A percentile compares a stretch with the other conserved stretches of the same genome.
Evolutionary conservation across 495 filamentous ascomycete species (phyloP).

Genomic region (Penicillium flavigenum): DNA sequence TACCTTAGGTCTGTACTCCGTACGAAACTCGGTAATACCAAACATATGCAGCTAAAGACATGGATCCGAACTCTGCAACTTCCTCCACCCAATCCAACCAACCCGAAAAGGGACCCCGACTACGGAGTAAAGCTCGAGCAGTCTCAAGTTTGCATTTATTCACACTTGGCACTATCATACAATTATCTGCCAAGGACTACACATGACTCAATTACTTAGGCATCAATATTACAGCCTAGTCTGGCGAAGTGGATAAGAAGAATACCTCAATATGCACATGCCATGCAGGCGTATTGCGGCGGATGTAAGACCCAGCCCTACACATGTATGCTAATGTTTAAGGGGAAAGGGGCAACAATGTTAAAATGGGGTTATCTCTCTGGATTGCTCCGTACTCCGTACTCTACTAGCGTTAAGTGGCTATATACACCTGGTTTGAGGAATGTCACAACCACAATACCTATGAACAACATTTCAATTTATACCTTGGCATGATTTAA

Average conservation of each 20-base stretch:
- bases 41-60: not conserved
- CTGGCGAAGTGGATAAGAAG: conserved; percentile 3
- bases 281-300: conserved; percentile 3
- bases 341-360: not conserved
- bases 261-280: conserved; percentile 7
- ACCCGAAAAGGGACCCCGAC: not conserved
- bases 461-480: not conserved
- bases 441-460: not conserved
- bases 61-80: not conserved
- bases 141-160: not conserved
- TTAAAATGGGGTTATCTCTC: not conserved
- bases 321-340: no score
- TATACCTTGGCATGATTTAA: not conserved
- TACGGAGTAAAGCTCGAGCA: not conserved
- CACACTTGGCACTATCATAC: not conserved
- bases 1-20: not conserved
- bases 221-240: conserved; percentile 6
- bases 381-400: not conserved
- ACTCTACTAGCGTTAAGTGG: not conserved
- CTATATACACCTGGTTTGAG: not conserved
- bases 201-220: conserved; percentile 7
- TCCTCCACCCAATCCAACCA: not conserved
- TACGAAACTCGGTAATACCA: not conserved
- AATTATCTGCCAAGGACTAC: conserved; percentile 1
- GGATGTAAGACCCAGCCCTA: conserved; percentile 1